A percentile compares a stretch with the other conserved stretches of the same genome.
Evolutionary conservation across 257 asterid species (phyloP).

Genomic region (Verbascum thapsus): DNA sequence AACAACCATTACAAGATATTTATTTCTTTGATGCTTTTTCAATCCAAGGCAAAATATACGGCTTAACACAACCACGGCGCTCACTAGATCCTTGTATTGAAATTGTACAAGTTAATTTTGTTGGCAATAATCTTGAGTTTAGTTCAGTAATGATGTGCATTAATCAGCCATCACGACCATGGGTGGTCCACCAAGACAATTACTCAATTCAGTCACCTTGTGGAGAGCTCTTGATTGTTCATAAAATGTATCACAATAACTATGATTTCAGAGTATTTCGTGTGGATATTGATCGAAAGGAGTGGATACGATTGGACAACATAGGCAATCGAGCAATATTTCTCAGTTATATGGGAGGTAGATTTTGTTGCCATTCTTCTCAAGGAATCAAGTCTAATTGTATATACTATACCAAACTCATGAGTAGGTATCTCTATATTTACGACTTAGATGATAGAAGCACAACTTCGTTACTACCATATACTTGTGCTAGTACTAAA

Average conservation of each 20-base stretch:
- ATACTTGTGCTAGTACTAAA: too few relatives aligned
- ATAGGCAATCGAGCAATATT: background rate
- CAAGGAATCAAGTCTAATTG: background rate
- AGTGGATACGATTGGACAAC: background rate
- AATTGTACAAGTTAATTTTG: background rate
- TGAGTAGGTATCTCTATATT: background rate
- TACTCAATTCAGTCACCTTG: constrained; percentile 3
- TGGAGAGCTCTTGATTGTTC: constrained; percentile 4
- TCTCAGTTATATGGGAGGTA: background rate
- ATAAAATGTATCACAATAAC: background rate
- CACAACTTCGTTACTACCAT: background rate
- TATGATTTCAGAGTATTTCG: constrained; percentile 4
- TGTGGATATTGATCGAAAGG: background rate
- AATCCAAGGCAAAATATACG: constrained; percentile 4
- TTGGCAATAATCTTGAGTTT: background rate
- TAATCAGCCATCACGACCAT: background rate
- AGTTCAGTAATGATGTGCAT: background rate
- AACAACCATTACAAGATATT: background rate
- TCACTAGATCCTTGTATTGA: background rate
- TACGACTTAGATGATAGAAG: constrained; percentile 11
- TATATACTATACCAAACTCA: background rate
- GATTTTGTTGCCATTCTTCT: background rate
- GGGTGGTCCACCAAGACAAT: background rate
- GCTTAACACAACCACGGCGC: too few relatives aligned
- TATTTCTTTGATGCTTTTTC: background rate